Base-by-base conservation (phyloP, 148 eudicot genomes). In the Cornus florida region DNA sequence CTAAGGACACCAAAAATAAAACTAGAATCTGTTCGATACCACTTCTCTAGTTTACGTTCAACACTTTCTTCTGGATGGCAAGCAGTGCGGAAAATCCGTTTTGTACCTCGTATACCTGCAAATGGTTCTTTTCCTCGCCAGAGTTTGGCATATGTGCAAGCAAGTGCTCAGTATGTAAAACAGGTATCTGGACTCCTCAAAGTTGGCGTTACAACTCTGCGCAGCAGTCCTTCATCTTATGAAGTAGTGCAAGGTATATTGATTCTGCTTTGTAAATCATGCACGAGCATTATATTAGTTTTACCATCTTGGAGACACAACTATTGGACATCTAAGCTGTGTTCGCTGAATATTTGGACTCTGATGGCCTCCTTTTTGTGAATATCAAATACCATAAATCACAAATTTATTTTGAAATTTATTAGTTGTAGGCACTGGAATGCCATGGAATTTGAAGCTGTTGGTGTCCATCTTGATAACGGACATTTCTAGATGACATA, bases 121-220 rank as follows among this genome's bases (percentile, higher is more conserved):
- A 91, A 86, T 35, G 90, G 93, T 76, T 92, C 98, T 75, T 84
- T 92, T 75, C 91, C 98, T 22, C 88, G 85, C 79, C 92, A 87
- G 85, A 94, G 98, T 78, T 77, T 94, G 82, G 98, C 98, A n/a
- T 94, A 90, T 86, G 88, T 94, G 50, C 94, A 92, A 46, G 96
- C 98, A 20, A 90, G 98, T 82, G 87, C 93, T 67, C 92, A 92
- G 69, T 94, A 92, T 85, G 84, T 94, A 62, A 94, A 92, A 82
- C 94, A 92, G 77, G 96, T 94, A 16, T 94, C 98, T 75, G 96
- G 98, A 60, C 93, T 94, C 70, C 71, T 94, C 39, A 94, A 92
- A 92, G 87, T 91, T 70, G 97, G 98, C n/a, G 94, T 92, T 23
- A 86, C 96, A 75, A 84, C 94, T 76, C 73, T 94, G 65, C 91